Evolutionary conservation across 352 stramenopile species (phyloP), one percentile per base, ranked within the genome.

Genomic region (Phytophthora melonis): DNA sequence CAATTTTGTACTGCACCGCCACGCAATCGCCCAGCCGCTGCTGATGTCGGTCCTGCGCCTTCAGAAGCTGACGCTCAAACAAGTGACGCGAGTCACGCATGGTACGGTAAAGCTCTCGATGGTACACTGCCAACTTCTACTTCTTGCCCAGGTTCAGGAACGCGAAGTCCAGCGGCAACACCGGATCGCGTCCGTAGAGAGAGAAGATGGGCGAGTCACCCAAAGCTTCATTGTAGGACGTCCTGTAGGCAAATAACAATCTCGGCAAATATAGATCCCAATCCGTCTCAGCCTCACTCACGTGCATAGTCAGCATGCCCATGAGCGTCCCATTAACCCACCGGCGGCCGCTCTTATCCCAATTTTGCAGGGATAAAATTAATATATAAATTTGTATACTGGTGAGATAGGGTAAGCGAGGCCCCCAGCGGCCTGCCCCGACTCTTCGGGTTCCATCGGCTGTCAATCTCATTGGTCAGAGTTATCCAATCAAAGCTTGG

Each of bases 191-290:
- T 3, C 62, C 52, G 18, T 61, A 68, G 8, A 68, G 16, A 16
- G 43, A 60, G 23, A 72, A 73, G 16, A 73, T 59, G 0, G 58
- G 58, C 0, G 58, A 59, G 11, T 73, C 66, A 3, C 58, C 58
- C 0, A 73, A 11, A 0, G 50, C 36, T 8, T 73, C 66, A 6
- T 73, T 39, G 3, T 63, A 68, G 1, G 66, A 16, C 6, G 67
- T 73, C 7, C 36, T 1, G 39, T 72, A 72, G 32, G 21, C 65
- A 18, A 72, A 65, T 3, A 70, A 5, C 3, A 65, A 45, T 0
- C 45, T 7, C 0, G 45, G 23, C 23, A 65, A 49, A 43, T 65
- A 57, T 4, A 66, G 18, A 8, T 66, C 59, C 59, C 59, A 66
- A 13, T 66, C 59, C 5, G 18, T 34, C 30, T 66, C 47, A 25